phyloP scores from a whole-genome alignment of 2,329 filamentous ascomycete species.

The Xylariaceae sp. region DNA sequence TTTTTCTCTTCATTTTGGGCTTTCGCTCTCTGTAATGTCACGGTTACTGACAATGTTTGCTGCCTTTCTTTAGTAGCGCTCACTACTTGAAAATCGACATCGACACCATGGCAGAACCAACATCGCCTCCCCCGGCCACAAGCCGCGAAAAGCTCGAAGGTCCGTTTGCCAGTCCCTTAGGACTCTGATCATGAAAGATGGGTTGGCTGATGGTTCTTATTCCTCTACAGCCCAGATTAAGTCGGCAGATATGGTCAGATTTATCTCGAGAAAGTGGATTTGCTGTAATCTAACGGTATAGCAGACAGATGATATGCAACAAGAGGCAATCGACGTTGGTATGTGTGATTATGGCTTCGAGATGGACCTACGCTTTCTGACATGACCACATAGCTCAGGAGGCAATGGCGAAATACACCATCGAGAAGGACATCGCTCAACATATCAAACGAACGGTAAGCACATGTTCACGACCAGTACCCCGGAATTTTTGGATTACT shows the following conservation, averaged over 20 bases:
- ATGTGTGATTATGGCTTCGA: constrained; percentile 45
- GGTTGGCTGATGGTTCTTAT: constrained; percentile 20
- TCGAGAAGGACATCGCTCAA: constrained; percentile 57
- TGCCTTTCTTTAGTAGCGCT: background rate
- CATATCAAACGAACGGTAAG: constrained; percentile 41
- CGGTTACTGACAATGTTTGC: background rate
- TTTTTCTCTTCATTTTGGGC: background rate
- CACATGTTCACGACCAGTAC: constrained; percentile 71
- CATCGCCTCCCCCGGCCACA: constrained; percentile 32
- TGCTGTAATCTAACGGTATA: constrained; percentile 37
- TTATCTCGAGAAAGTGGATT: constrained; percentile 5
- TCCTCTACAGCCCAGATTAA: constrained; percentile 81
- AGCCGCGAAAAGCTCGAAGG: constrained; percentile 39
- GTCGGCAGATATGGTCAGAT: constrained; percentile 92
- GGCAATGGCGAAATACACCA: constrained; percentile 64
- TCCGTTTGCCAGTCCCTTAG: constrained; percentile 23
- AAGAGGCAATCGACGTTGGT: constrained; percentile 95
- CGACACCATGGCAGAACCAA: constrained; percentile 33
- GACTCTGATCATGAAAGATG: background rate
- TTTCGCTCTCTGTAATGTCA: background rate
- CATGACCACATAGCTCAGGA: constrained; percentile 54
- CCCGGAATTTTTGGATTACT: constrained; percentile 46
- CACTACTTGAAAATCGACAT: background rate
- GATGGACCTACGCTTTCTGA: constrained; percentile 15
- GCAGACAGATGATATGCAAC: constrained; percentile 96